These are phyloP conservation scores for Cystobasidium sp. DNA, from an alignment of 1,284 basidiomycete genomes.

Conservation along the genomic window DNA sequence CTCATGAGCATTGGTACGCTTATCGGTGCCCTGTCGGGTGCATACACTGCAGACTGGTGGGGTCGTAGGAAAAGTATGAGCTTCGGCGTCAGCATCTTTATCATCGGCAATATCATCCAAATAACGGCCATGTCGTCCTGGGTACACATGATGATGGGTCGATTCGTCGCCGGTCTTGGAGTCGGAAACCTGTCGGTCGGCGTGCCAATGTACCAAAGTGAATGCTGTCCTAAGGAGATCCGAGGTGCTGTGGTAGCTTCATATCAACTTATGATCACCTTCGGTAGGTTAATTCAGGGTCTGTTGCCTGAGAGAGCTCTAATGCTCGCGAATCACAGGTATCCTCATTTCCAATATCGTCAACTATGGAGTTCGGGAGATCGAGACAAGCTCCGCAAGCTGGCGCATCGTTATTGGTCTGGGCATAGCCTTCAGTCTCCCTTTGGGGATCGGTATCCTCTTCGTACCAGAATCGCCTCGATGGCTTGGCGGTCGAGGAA, in stretches of 20 bases:
- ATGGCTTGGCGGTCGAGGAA: conserved; percentile 2
- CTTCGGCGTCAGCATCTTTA: conserved; percentile 55
- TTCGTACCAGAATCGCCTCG: conserved; percentile 60
- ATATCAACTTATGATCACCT: conserved; percentile 70
- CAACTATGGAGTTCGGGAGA: conserved; percentile 53
- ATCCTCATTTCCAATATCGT: conserved; percentile 33
- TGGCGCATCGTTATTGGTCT: conserved; percentile 74
- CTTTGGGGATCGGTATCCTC: conserved; percentile 70
- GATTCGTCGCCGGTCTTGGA: conserved; percentile 64
- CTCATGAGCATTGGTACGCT: conserved; percentile 62
- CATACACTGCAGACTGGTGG: conserved; percentile 65
- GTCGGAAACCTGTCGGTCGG: conserved; percentile 73
- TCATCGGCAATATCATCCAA: conserved; percentile 49
- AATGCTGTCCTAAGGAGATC: conserved; percentile 62
- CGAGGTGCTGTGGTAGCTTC: conserved; percentile 71
- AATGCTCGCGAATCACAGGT: not conserved
- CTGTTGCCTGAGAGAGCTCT: not conserved
- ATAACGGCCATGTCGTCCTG: conserved; percentile 62
- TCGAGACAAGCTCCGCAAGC: conserved; percentile 56
- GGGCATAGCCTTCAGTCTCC: conserved; percentile 69
- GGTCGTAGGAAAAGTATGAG: conserved; percentile 72
- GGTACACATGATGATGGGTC: conserved; percentile 61
- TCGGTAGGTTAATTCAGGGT: conserved; percentile 4
- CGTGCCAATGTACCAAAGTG: conserved; percentile 75
- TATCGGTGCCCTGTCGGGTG: conserved; percentile 51